Conservation (phyloP, 2,329 filamentous ascomycete species). For the Grosmannia huntii region DNA sequence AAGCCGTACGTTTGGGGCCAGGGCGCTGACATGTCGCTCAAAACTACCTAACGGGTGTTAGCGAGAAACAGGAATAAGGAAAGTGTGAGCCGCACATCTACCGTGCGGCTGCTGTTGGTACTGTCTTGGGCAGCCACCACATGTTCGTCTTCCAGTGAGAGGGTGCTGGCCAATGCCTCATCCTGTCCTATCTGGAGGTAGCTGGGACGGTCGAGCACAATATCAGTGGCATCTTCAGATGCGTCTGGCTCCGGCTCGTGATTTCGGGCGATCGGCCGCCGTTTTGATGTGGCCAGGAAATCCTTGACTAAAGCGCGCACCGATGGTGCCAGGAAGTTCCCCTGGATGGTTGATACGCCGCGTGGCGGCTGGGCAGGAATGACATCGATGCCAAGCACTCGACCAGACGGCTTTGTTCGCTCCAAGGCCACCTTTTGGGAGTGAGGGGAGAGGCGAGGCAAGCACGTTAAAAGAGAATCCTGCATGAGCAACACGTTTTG, state of each 20-base stretch:
- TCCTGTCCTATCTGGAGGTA: constrained; percentile 55
- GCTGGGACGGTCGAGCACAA: constrained; percentile 33
- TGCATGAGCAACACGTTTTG: neutral
- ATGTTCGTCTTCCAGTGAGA: constrained; percentile 11
- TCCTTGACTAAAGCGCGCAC: constrained; percentile 68
- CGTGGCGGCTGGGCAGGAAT: constrained; percentile 83
- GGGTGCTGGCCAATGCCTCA: constrained; percentile 10
- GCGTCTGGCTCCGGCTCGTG: neutral
- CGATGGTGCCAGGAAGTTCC: constrained; percentile 68
- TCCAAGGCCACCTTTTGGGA: constrained; percentile 60
- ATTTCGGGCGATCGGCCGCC: neutral
- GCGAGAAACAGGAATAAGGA: neutral
- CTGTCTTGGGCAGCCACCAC: constrained; percentile 18
- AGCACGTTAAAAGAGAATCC: neutral
- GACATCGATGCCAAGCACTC: constrained; percentile 84
- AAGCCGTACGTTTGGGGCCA: constrained; percentile 72
- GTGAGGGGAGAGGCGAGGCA: neutral
- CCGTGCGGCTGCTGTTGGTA: constrained; percentile 40
- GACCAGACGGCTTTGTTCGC: constrained; percentile 60
- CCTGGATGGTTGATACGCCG: constrained; percentile 90
- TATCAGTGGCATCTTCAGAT: constrained; percentile 9
- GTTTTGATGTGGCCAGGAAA: constrained; percentile 42
- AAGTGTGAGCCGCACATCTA: constrained; percentile 45
- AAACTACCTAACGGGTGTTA: constrained; percentile 51
- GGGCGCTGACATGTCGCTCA: constrained; percentile 99